These are phyloP conservation scores for Gossypium arboreum DNA, from an alignment of 345 rosid genomes.

Conservation along the genomic window DNA sequence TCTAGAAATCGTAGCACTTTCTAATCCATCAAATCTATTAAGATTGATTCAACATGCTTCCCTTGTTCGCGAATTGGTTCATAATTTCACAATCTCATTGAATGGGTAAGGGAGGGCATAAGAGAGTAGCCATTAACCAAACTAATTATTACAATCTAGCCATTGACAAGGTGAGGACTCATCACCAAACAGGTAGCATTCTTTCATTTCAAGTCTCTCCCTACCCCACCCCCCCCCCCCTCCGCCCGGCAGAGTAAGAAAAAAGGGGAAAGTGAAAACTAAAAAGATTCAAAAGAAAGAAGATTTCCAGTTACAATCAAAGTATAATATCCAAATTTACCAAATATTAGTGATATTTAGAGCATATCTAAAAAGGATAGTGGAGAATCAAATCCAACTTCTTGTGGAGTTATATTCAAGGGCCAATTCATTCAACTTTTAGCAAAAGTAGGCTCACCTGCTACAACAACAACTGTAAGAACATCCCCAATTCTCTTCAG, in stretches of 20 bases:
- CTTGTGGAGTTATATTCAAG: background rate
- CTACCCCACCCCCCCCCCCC: too few relatives aligned
- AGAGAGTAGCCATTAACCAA: background rate
- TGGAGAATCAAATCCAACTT: conserved; percentile 2
- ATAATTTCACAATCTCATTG: background rate
- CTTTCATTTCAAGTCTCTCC: background rate
- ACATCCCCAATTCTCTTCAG: conserved; percentile 74
- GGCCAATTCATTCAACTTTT: background rate
- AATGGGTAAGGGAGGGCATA: too few relatives aligned
- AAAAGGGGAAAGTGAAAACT: background rate
- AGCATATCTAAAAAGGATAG: background rate
- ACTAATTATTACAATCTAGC: background rate
- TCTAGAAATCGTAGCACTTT: background rate
- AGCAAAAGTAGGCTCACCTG: conserved; percentile 44
- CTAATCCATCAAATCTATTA: background rate
- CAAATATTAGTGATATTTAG: background rate
- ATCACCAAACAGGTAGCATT: background rate
- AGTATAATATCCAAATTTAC: background rate
- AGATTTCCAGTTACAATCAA: background rate
- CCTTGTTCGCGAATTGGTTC: background rate
- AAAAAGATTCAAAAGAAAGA: background rate
- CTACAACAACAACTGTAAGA: conserved; percentile 76
- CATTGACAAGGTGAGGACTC: background rate
- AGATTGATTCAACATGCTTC: background rate
- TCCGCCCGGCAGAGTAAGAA: background rate